Evolutionary conservation across 148 eudicot species (phyloP).

Genomic region (Rhododendron kiyosumense): DNA sequence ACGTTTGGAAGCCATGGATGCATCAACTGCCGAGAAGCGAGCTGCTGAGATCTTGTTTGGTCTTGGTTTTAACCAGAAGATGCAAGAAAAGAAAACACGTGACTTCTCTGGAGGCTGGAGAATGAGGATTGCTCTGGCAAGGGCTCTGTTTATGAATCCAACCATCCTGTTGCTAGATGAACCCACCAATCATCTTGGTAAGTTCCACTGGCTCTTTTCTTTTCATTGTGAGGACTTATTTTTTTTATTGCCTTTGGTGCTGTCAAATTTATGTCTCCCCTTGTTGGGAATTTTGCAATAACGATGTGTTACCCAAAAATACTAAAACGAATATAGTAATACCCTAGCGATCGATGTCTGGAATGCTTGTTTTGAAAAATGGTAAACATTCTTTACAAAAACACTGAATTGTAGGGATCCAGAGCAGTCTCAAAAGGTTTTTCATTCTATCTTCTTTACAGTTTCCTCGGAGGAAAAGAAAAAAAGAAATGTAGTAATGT

Average conservation of each 20-base stretch:
- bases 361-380: not conserved
- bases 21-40: constrained; percentile 93
- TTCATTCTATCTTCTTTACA: not conserved
- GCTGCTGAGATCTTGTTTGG: constrained; percentile 96
- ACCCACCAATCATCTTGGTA: constrained; percentile 99
- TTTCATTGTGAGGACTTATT: no score
- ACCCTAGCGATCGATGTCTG: not conserved
- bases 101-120: constrained; percentile 99
- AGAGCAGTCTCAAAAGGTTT: not conserved
- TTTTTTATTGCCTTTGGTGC: not conserved
- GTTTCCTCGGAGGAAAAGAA: not conserved
- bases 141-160: constrained; percentile 98
- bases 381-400: not conserved
- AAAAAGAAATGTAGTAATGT: not conserved
- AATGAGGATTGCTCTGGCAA: constrained; percentile 96
- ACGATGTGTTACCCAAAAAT: no score
- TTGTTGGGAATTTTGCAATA: not conserved
- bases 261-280: not conserved
- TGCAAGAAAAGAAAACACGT: constrained; percentile 91
- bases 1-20: constrained; percentile 91
- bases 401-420: not conserved
- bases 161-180: constrained; percentile 90
- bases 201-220: not conserved
- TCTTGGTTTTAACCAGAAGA: constrained; percentile 80
- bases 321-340: not conserved